Conservation (phyloP, 352 stramenopile genomes). For the Globisporangium paddicum region DNA sequence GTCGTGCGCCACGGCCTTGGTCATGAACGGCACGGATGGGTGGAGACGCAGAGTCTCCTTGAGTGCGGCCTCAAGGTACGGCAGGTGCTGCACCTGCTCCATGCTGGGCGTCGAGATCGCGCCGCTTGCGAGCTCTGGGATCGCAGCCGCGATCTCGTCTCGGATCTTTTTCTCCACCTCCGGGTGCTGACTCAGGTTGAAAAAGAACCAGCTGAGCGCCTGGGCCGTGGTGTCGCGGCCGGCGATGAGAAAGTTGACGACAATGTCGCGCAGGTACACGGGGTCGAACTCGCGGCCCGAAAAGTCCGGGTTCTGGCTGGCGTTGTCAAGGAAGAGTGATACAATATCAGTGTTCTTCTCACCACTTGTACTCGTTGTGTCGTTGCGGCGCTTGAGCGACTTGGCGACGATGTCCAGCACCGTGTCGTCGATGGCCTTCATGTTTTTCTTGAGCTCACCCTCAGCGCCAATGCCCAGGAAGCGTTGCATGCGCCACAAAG, state of each 20-base stretch:
- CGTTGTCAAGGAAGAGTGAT: conserved; percentile 24
- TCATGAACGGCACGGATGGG: neutral
- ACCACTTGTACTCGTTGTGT: neutral
- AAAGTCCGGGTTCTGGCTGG: neutral
- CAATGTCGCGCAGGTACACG: conserved; percentile 60
- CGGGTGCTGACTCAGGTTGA: conserved; percentile 44
- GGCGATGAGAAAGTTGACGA: conserved; percentile 77
- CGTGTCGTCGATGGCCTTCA: conserved; percentile 31
- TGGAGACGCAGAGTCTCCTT: conserved; percentile 5
- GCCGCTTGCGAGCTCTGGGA: too few relatives aligned
- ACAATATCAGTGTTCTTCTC: conserved; percentile 5
- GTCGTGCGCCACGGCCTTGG: neutral
- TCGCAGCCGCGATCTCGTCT: too few relatives aligned
- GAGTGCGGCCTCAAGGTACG: conserved; percentile 33
- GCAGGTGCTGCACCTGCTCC: conserved; percentile 24
- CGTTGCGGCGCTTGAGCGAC: conserved; percentile 18
- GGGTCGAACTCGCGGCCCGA: conserved; percentile 22
- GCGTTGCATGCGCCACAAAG: conserved; percentile 44
- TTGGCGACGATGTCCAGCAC: conserved; percentile 35
- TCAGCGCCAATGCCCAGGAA: conserved; percentile 31
- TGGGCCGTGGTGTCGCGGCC: conserved; percentile 77
- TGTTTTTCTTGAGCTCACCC: conserved; percentile 20
- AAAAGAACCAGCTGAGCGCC: conserved; percentile 69
- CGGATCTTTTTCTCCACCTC: conserved; percentile 39
- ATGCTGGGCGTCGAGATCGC: too few relatives aligned